Conservation (phyloP, 352 stramenopile genomes). For the Albugo candida region DNA sequence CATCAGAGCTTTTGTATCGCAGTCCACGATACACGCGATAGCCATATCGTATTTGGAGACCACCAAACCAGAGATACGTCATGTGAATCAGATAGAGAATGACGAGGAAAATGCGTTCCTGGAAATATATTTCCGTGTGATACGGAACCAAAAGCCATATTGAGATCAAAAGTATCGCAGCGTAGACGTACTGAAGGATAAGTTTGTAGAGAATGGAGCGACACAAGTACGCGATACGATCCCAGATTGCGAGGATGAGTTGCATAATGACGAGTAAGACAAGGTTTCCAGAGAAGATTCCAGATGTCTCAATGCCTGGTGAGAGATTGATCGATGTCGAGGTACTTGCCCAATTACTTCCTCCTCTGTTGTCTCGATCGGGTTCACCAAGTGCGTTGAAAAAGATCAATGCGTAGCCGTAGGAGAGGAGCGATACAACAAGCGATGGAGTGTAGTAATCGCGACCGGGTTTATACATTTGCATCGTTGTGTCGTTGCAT, state of each 20-base stretch:
- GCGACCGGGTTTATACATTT: slow-evolving; percentile 49
- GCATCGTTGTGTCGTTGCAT: slow-evolving; percentile 66
- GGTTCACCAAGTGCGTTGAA: slow-evolving; percentile 54
- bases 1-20: slow-evolving; percentile 45
- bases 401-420: slow-evolving; percentile 54
- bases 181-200: slow-evolving; percentile 54
- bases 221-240: slow-evolving; percentile 64
- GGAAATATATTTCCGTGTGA: slow-evolving; percentile 66
- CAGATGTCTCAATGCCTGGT: slow-evolving; percentile 25
- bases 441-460: slow-evolving; percentile 61
- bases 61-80: slow-evolving; percentile 49
- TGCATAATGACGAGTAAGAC: slow-evolving; percentile 68
- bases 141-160: slow-evolving; percentile 59
- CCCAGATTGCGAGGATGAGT: slow-evolving; percentile 69
- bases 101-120: slow-evolving; percentile 40
- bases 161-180: slow-evolving; percentile 40
- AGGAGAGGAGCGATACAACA: slow-evolving; percentile 32
- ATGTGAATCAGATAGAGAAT: slow-evolving; percentile 71
- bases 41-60: slow-evolving; percentile 68
- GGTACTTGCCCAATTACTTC: slow-evolving; percentile 9
- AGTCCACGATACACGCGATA: slow-evolving; percentile 71
- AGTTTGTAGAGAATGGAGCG: slow-evolving; percentile 56
- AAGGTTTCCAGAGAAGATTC: slow-evolving; percentile 70
- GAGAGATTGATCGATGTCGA: background rate
- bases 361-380: slow-evolving; percentile 1